Percentiles rank a stretch among this genome's conserved stretches.
Conservation (phyloP, 2,329 filamentous ascomycete genomes). For the Nannizzia gypsea region DNA sequence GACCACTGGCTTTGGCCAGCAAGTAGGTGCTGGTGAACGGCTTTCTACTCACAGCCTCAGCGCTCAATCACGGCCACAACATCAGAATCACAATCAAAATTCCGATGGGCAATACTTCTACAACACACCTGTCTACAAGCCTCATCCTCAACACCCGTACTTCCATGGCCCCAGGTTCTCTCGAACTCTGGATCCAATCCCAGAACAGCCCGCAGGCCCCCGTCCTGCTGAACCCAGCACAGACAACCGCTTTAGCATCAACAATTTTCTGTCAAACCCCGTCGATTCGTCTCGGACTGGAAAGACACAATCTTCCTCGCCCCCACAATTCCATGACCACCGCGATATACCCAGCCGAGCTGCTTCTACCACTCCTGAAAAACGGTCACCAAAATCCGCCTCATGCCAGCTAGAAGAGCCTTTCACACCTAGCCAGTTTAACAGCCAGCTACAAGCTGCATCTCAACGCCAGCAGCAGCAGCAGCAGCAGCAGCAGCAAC, state of each 20-base stretch:
- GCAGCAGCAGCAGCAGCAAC: too few species aligned
- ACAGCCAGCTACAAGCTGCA: neutral
- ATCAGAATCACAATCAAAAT: neutral
- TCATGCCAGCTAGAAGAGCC: neutral
- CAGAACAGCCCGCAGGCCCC: neutral
- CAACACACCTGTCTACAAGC: neutral
- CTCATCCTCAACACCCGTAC: neutral
- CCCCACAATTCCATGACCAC: conserved; percentile 4
- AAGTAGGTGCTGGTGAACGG: conserved; percentile 9
- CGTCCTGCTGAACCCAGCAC: neutral
- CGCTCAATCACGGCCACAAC: neutral
- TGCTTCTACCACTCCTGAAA: neutral
- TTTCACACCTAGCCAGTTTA: neutral
- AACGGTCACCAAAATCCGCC: neutral
- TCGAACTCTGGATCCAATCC: neutral
- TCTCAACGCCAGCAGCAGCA: neutral
- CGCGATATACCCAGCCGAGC: neutral
- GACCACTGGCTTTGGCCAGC: conserved; percentile 63
- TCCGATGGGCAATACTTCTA: neutral
- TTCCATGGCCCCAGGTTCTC: neutral
- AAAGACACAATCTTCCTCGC: neutral
- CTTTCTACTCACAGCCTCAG: neutral
- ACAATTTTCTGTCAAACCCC: neutral
- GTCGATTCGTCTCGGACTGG: neutral
- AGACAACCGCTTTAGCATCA: conserved; percentile 1